phyloP scores from a whole-genome alignment of 179 eudicot genomes.

The Silene coronaria region DNA sequence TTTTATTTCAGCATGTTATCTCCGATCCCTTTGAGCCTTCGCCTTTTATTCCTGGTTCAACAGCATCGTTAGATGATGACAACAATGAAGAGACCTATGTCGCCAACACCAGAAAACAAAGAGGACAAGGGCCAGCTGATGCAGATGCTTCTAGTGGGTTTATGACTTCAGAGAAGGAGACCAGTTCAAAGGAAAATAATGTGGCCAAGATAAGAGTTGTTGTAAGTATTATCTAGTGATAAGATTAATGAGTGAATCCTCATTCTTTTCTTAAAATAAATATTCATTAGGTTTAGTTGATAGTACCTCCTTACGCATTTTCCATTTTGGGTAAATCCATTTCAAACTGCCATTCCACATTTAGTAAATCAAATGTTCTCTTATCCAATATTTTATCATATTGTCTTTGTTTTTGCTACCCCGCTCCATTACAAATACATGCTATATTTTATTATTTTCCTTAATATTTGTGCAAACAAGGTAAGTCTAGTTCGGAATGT shows the following conservation, averaged over 20 bases:
- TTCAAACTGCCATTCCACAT: too few species aligned
- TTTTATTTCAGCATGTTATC: slow-evolving; percentile 63
- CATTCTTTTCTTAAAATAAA: background rate
- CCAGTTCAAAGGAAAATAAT: slow-evolving; percentile 61
- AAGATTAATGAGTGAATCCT: background rate
- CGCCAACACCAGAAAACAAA: slow-evolving; percentile 42
- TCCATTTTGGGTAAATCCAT: too few species aligned
- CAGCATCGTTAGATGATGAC: slow-evolving; percentile 52
- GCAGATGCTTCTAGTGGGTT: slow-evolving; percentile 38
- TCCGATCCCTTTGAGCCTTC: slow-evolving; percentile 91
- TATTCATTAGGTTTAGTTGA: background rate
- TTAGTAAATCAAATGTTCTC: too few species aligned
- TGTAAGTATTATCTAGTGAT: slow-evolving; percentile 43
- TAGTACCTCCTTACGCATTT: too few species aligned
- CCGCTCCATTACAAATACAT: too few species aligned
- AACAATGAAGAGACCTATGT: slow-evolving; percentile 42
- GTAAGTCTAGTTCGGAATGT: too few species aligned
- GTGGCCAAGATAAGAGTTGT: slow-evolving; percentile 97
- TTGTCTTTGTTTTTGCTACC: too few species aligned
- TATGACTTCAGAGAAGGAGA: slow-evolving; percentile 52
- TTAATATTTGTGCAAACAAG: too few species aligned
- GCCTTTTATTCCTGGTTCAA: slow-evolving; percentile 65
- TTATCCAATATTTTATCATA: too few species aligned
- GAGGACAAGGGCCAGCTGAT: slow-evolving; percentile 45
- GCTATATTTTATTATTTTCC: too few species aligned